A percentile compares a stretch with the other conserved stretches of the same genome.
Evolutionary conservation across 2,329 filamentous ascomycete genomes (phyloP).

Genomic region (Akanthomyces lecanii): DNA sequence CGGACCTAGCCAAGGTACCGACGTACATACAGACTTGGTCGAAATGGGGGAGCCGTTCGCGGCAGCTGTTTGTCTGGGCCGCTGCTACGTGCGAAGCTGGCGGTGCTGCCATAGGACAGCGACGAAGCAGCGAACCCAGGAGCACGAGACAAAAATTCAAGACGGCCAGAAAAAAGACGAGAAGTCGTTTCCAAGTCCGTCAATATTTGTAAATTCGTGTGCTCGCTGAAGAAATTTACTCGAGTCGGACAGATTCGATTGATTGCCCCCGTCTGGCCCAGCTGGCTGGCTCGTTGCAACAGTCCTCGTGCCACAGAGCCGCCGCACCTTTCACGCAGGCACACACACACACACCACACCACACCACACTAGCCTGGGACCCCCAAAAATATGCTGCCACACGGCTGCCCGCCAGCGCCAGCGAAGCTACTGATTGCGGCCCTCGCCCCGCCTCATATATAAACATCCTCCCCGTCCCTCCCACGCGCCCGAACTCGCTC

Average conservation of each 20-base stretch:
- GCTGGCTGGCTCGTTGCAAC: not conserved
- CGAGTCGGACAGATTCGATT: not conserved
- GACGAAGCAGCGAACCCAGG: not conserved
- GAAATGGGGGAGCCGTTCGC: not conserved
- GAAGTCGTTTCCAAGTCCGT: not conserved
- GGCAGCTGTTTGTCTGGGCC: not conserved
- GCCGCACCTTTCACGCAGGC: not conserved
- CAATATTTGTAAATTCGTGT: not conserved
- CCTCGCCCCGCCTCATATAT: constrained; percentile 56
- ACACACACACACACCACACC: not conserved
- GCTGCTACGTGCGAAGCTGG: not conserved
- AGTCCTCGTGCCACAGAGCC: not conserved
- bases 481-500: constrained; percentile 48
- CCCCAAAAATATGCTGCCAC: not conserved
- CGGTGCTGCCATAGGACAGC: not conserved
- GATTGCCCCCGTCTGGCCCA: not conserved
- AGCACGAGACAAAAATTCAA: not conserved
- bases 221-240: not conserved
- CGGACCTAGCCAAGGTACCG: not conserved
- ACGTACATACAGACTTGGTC: not conserved
- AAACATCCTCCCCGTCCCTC: constrained; percentile 50
- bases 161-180: not conserved
- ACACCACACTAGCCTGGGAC: no score
- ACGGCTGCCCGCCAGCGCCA: not conserved
- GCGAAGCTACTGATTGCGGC: constrained; percentile 50